phyloP scores from a whole-genome alignment of 768 basidiomycete species.

The Tricholoma saponaceum region DNA sequence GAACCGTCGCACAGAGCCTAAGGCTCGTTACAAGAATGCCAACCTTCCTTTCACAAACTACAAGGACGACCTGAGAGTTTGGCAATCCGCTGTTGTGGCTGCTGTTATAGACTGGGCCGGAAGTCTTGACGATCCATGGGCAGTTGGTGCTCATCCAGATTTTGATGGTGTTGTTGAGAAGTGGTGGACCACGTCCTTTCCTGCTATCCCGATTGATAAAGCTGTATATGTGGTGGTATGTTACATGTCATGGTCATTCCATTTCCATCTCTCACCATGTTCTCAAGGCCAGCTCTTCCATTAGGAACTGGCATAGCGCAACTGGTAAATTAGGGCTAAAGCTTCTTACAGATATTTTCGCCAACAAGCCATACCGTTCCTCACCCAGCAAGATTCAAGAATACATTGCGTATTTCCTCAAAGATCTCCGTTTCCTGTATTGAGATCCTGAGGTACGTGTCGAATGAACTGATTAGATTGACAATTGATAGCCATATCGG shows the following conservation, averaged over 20 bases:
- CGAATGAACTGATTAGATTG: not conserved
- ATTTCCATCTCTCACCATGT: not conserved
- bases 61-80: not conserved
- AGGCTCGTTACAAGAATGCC: not conserved
- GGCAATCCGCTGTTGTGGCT: not conserved
- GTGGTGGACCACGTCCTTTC: not conserved
- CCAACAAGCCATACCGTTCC: not conserved
- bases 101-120: not conserved
- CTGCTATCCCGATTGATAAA: not conserved
- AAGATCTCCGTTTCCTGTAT: not conserved
- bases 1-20: not conserved
- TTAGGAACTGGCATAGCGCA: not conserved
- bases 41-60: not conserved
- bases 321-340: not conserved
- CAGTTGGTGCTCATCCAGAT: not conserved
- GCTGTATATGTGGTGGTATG: not conserved
- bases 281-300: not conserved
- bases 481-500: not conserved
- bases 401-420: not conserved
- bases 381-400: not conserved
- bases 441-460: not conserved
- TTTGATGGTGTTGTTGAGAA: not conserved
- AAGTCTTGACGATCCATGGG: not conserved
- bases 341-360: not conserved
- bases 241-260: not conserved